Evolutionary conservation across 495 filamentous ascomycete species (phyloP), one percentile per base, ranked within the genome.

Genomic region (Aspergillus cristatus): DNA sequence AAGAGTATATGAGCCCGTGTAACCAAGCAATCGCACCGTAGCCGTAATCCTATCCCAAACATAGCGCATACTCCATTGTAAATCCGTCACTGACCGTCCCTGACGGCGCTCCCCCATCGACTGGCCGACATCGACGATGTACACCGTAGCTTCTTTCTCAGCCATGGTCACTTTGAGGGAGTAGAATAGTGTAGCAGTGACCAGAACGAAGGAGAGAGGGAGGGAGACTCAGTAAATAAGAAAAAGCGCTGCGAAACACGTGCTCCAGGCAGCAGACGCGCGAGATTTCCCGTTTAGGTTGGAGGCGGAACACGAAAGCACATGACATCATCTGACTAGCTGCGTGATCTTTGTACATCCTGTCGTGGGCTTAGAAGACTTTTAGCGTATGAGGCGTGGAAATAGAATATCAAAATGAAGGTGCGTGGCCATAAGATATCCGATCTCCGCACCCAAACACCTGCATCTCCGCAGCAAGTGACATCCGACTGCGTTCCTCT

Each of bases 31-130:
- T 64, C n/a, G 22, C 55, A 82, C 79, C 7, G 85, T 94, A 14
- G 72, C 78, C 1, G 85, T 85, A 48, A 97, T 93, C 49, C 80
- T 87, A 58, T 96, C 91, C 91, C 91, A 99, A 34, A 99, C 76
- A 69, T 95, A 99, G 38, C 76, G 76, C 83, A 97, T 81, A 14
- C 79, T 74, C 71, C 77, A 97, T 38, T 95, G 85, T 3, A 97
- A 76, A 60, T 97, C 84, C 12, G 84, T 81, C 51, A 88, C 71
- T 6, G 58, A 49, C 34, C 93, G 78, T n/a, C 79, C 87, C 67
- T 80, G 68, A 43, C 75, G 74, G 42, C 69, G 74, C 50, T 84
- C 67, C 32, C 74, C 81, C 85, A 94, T 97, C 14, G 91, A 85
- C 44, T 58, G 62, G 34, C 85, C 88, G 16, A 94, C 69, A 58